Evolutionary conservation across 257 asterid genomes (phyloP).

Genomic region (Nicotiana tomentosiformis): DNA sequence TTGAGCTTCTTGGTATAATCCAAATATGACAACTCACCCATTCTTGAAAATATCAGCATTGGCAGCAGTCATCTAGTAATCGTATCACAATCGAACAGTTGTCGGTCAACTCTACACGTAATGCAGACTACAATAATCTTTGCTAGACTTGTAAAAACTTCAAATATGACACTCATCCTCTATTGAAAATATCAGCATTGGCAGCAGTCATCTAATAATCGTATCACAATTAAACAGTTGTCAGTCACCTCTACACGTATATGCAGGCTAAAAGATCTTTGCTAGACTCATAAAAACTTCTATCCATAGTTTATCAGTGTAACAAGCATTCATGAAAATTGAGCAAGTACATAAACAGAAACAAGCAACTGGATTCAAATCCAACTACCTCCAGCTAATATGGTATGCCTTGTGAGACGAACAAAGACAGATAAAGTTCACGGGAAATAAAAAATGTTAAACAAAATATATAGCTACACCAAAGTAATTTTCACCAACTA

Average conservation of each 20-base stretch:
- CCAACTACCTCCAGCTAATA: neutral
- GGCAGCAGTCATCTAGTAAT: neutral
- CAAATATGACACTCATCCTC: neutral
- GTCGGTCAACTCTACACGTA: neutral
- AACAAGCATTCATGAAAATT: neutral
- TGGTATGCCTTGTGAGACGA: neutral
- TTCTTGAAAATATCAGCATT: neutral
- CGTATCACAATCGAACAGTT: neutral
- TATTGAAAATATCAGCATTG: neutral
- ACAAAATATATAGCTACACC: neutral
- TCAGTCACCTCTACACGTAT: neutral
- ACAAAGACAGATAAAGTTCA: neutral
- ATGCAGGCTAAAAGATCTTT: neutral
- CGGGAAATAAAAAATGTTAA: neutral
- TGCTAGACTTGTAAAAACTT: neutral
- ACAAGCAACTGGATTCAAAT: neutral
- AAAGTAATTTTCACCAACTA: neutral
- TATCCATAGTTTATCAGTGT: neutral
- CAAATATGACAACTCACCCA: neutral
- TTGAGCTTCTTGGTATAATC: neutral
- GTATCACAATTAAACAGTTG: neutral
- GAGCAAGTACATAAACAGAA: neutral
- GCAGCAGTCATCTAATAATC: neutral
- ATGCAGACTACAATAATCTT: neutral
- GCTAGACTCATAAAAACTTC: neutral